These are phyloP conservation scores for Globisporangium spinosum DNA, from an alignment of 352 stramenopile genomes.

Conservation along the genomic window DNA sequence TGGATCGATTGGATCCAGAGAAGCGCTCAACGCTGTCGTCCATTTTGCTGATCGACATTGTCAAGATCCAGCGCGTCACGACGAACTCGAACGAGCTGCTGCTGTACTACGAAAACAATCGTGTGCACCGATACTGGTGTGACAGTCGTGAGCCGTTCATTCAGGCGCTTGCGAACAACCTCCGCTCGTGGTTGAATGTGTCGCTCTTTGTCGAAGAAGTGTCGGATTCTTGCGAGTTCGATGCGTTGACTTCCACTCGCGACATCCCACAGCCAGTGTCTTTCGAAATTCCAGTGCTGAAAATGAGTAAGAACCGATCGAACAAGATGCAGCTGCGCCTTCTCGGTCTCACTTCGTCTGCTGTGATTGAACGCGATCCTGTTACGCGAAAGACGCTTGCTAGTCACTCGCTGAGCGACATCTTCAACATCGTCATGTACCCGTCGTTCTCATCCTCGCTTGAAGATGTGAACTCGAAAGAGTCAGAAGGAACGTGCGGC, in stretches of 20 bases:
- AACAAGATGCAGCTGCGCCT: conserved; percentile 72
- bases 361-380: conserved; percentile 73
- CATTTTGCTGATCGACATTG: conserved; percentile 83
- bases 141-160: conserved; percentile 86
- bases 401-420: conserved; percentile 65
- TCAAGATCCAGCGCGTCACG: conserved; percentile 85
- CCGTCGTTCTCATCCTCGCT: conserved; percentile 69
- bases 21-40: conserved; percentile 70
- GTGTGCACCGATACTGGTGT: conserved; percentile 86
- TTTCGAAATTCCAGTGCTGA: conserved; percentile 83
- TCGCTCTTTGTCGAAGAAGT: conserved; percentile 83
- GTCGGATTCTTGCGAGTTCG: conserved; percentile 80
- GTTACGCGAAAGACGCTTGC: conserved; percentile 65
- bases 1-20: conserved; percentile 69
- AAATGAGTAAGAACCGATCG: conserved; percentile 79
- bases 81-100: conserved; percentile 83
- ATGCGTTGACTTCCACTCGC: conserved; percentile 67
- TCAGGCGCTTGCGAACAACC: conserved; percentile 81
- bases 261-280: conserved; percentile 78
- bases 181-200: conserved; percentile 81
- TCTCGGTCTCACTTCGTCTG: conserved; percentile 62
- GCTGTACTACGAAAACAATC: conserved; percentile 84
- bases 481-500: conserved; percentile 56
- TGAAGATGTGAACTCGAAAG: conserved; percentile 33
- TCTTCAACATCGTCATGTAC: conserved; percentile 88